Evolutionary conservation across 768 basidiomycete species (phyloP).

Genomic region (Boletellus sp.): DNA sequence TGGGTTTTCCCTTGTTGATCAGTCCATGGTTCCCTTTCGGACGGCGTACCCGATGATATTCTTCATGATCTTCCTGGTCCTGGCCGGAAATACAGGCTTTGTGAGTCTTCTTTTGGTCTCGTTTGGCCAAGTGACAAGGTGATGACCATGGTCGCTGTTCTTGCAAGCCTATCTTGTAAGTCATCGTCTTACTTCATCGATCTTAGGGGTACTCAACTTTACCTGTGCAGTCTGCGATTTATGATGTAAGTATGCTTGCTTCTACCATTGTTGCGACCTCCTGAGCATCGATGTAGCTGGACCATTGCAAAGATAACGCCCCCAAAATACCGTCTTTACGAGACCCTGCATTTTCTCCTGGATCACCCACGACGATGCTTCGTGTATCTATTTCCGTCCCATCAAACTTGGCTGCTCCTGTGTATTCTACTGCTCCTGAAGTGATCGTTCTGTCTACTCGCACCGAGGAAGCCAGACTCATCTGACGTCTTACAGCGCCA

Average conservation of each 20-base stretch:
- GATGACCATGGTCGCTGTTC: neutral
- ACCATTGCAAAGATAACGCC: conserved; percentile 58
- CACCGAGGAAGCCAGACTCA: neutral
- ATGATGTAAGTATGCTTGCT: conserved; percentile 57
- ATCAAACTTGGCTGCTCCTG: conserved; percentile 90
- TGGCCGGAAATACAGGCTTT: conserved; percentile 92
- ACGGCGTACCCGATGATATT: conserved; percentile 78
- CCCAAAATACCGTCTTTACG: conserved; percentile 54
- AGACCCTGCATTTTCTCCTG: conserved; percentile 86
- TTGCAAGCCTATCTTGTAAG: conserved; percentile 80
- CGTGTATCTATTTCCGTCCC: conserved; percentile 85
- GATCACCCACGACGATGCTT: conserved; percentile 94
- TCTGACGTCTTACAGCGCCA: conserved; percentile 41
- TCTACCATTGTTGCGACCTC: neutral
- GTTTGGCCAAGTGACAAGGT: neutral
- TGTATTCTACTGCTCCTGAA: conserved; percentile 64
- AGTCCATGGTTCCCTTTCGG: conserved; percentile 91
- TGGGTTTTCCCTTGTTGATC: conserved; percentile 82
- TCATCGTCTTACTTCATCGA: conserved; percentile 9
- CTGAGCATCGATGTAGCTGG: conserved; percentile 55
- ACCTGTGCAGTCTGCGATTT: conserved; percentile 61
- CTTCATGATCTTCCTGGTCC: conserved; percentile 65
- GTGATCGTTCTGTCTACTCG: conserved; percentile 34
- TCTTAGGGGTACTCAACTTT: neutral
- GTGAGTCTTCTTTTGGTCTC: conserved; percentile 49